These are phyloP conservation scores for Beverwykella pulmonaria DNA, from an alignment of 495 filamentous ascomycete species.

Conservation along the genomic window DNA sequence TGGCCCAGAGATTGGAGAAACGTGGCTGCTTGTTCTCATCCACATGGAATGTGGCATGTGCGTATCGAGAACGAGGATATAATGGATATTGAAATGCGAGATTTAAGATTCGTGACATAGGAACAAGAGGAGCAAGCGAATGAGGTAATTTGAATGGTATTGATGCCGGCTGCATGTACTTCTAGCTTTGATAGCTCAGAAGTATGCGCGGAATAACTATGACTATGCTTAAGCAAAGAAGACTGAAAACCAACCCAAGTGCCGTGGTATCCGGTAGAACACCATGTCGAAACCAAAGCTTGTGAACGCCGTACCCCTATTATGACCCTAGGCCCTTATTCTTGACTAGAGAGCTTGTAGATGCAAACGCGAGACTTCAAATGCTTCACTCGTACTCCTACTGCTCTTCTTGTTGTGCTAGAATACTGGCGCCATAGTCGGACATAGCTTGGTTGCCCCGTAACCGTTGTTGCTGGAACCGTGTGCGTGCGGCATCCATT, in stretches of 20 bases:
- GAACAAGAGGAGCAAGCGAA: too few species aligned
- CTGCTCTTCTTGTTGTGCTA: background rate
- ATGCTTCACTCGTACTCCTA: background rate
- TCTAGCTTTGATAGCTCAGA: too few species aligned
- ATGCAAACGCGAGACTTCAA: background rate
- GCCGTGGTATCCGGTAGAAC: background rate
- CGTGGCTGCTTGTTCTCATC: background rate
- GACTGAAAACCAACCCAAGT: background rate
- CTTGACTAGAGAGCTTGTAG: background rate
- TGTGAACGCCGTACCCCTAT: background rate
- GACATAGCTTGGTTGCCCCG: conserved; percentile 27
- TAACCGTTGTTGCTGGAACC: conserved; percentile 24
- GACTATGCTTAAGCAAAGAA: too few species aligned
- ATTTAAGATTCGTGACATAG: too few species aligned
- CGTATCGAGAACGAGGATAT: background rate
- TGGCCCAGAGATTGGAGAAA: background rate
- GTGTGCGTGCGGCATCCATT: conserved; percentile 23
- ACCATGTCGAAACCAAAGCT: background rate
- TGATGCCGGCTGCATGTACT: too few species aligned
- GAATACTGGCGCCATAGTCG: background rate
- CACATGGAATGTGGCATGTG: background rate
- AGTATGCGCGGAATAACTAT: too few species aligned
- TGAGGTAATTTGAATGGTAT: too few species aligned
- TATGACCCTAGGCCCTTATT: too few species aligned
- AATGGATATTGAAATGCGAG: background rate